Conservation (phyloP, 352 stramenopile genomes). For the Phytophthora sansomeana region DNA sequence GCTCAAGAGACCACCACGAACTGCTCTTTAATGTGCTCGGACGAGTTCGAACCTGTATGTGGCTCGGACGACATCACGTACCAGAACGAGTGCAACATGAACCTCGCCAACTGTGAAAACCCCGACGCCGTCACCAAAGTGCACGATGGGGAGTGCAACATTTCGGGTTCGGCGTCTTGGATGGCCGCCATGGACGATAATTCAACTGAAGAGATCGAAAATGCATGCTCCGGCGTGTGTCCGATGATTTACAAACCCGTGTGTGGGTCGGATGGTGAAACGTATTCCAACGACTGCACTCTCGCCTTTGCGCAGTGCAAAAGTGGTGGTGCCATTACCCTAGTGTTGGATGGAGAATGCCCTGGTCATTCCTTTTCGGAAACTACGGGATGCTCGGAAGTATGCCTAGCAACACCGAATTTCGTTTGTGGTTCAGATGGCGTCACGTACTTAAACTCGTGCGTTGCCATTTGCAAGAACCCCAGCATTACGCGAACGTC, state of each 20-base stretch:
- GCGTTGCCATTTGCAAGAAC: constrained; percentile 23
- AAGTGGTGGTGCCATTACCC: constrained; percentile 22
- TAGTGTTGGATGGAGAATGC: constrained; percentile 29
- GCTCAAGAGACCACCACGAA: not conserved
- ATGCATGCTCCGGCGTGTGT: constrained; percentile 31
- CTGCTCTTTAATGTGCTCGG: constrained; percentile 1
- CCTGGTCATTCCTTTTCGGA: not conserved
- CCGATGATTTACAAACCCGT: constrained; percentile 36
- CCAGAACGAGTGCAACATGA: constrained; percentile 17
- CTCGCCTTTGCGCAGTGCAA: constrained; percentile 34
- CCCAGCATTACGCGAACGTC: constrained; percentile 8
- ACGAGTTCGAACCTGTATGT: constrained; percentile 16
- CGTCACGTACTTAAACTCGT: constrained; percentile 30
- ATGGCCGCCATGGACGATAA: not conserved
- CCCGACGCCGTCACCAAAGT: constrained; percentile 4
- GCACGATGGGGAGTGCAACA: not conserved
- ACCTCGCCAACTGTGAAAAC: constrained; percentile 9
- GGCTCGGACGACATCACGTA: constrained; percentile 27
- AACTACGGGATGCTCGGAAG: too few relatives aligned
- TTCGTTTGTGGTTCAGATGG: constrained; percentile 23
- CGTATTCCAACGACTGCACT: constrained; percentile 43
- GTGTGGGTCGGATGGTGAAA: constrained; percentile 36
- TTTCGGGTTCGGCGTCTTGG: not conserved
- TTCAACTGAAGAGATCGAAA: not conserved
- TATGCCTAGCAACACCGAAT: too few relatives aligned